These are phyloP conservation scores for Tolypocladium endophyticum DNA, from an alignment of 2,329 filamentous ascomycete genomes.

Conservation along the genomic window DNA sequence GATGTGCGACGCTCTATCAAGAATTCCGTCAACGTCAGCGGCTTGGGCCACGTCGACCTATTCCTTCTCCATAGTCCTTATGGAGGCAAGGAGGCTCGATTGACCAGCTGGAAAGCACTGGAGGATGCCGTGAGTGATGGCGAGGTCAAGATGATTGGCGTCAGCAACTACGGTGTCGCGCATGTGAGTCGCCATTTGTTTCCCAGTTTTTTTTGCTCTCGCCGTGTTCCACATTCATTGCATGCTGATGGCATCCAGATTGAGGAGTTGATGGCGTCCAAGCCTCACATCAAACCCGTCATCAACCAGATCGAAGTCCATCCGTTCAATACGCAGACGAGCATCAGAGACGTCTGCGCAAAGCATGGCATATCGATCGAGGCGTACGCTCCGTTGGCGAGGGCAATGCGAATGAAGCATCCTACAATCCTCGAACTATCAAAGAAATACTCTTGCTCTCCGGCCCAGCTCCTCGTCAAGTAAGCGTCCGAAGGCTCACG, in stretches of 20 bases:
- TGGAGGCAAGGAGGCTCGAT: conserved; percentile 55
- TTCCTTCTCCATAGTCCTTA: conserved; percentile 74
- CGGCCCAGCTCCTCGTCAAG: conserved; percentile 62
- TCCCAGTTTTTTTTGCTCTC: too few relatives aligned
- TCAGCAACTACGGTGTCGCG: conserved; percentile 68
- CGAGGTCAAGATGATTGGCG: conserved; percentile 60
- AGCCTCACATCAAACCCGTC: conserved; percentile 51
- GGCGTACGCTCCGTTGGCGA: conserved; percentile 69
- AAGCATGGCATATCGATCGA: conserved; percentile 60
- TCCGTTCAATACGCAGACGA: conserved; percentile 65
- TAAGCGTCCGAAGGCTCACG: conserved; percentile 10
- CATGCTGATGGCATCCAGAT: conserved; percentile 30
- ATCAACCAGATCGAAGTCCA: conserved; percentile 79
- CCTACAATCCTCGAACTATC: conserved; percentile 50
- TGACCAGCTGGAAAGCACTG: conserved; percentile 66
- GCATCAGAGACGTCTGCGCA: conserved; percentile 57
- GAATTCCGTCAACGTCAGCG: conserved; percentile 51
- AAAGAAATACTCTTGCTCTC: conserved; percentile 58
- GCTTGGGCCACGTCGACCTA: conserved; percentile 65
- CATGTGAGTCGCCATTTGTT: conserved; percentile 41
- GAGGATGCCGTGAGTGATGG: conserved; percentile 66
- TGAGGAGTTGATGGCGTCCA: conserved; percentile 55
- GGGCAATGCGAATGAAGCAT: conserved; percentile 60
- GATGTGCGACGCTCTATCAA: conserved; percentile 55
- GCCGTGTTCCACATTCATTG: background rate